These are phyloP conservation scores for Metschnikowia matae DNA, from an alignment of 805 yeast genomes.

Conservation along the genomic window DNA sequence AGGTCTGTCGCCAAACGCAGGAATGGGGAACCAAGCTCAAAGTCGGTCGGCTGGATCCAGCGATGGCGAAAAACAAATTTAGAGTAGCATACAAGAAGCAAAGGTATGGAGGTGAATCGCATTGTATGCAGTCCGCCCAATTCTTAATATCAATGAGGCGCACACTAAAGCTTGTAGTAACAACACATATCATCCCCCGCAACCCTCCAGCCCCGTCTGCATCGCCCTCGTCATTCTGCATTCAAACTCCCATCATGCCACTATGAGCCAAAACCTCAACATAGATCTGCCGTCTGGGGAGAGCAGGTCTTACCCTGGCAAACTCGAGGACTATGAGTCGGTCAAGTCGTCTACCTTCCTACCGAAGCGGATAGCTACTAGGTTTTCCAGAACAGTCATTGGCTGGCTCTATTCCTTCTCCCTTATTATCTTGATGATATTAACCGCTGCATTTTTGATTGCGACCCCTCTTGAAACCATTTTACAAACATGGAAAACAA, in stretches of 20 bases:
- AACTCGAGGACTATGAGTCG: neutral
- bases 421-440: constrained; percentile 32
- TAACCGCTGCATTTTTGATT: constrained; percentile 52
- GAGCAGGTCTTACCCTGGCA: neutral
- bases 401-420: constrained; percentile 47
- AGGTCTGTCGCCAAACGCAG: neutral
- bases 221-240: neutral
- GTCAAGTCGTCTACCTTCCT: constrained; percentile 4
- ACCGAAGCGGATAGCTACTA: constrained; percentile 15
- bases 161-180: neutral
- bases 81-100: neutral
- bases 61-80: neutral
- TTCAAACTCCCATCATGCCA: neutral
- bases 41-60: constrained; percentile 1
- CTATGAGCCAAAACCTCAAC: neutral
- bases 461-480: constrained; percentile 81
- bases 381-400: constrained; percentile 19
- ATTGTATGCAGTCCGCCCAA: neutral
- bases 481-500: constrained; percentile 47
- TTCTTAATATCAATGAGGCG: neutral
- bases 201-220: neutral
- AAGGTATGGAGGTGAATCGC: neutral
- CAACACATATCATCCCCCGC: neutral
- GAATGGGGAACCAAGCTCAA: neutral
- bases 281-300: neutral